Percentiles rank a stretch among this genome's conserved stretches.
Conservation (phyloP, 345 rosid genomes). For the Gossypioides kirkii region DNA sequence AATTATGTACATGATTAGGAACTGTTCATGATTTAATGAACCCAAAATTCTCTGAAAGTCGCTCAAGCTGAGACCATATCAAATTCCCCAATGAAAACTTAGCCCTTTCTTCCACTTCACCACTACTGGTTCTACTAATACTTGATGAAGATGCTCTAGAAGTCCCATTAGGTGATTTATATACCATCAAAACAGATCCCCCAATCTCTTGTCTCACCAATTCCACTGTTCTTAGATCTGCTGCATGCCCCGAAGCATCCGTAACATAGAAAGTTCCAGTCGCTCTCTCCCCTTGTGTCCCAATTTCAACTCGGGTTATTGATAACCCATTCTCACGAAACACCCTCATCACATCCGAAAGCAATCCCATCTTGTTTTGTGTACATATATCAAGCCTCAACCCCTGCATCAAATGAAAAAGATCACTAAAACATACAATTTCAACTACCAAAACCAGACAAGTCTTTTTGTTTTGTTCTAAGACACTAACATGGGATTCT, state of each 20-base stretch:
- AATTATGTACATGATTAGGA: background rate
- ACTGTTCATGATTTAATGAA: background rate
- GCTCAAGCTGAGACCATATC: conserved; percentile 70
- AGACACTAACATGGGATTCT: conserved; percentile 39
- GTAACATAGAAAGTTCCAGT: conserved; percentile 66
- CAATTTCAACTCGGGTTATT: conserved; percentile 55
- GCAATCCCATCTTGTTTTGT: conserved; percentile 52
- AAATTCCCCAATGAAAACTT: conserved; percentile 52
- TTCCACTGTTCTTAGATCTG: conserved; percentile 32
- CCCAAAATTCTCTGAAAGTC: conserved; percentile 40
- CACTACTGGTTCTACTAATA: conserved; percentile 19
- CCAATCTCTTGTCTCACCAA: conserved; percentile 57
- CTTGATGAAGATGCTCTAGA: conserved; percentile 26
- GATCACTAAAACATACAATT: background rate
- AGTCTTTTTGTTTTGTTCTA: background rate
- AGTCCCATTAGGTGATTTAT: conserved; percentile 26
- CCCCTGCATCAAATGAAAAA: conserved; percentile 34
- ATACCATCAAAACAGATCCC: conserved; percentile 43
- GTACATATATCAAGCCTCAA: conserved; percentile 56
- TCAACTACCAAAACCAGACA: background rate
- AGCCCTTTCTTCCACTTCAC: conserved; percentile 32
- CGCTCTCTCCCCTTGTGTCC: conserved; percentile 49
- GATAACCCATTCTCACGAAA: conserved; percentile 75
- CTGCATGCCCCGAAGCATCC: conserved; percentile 58
- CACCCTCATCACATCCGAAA: conserved; percentile 56